Conservation (phyloP, 75 land plant species). For the Cunninghamia lanceolata region DNA sequence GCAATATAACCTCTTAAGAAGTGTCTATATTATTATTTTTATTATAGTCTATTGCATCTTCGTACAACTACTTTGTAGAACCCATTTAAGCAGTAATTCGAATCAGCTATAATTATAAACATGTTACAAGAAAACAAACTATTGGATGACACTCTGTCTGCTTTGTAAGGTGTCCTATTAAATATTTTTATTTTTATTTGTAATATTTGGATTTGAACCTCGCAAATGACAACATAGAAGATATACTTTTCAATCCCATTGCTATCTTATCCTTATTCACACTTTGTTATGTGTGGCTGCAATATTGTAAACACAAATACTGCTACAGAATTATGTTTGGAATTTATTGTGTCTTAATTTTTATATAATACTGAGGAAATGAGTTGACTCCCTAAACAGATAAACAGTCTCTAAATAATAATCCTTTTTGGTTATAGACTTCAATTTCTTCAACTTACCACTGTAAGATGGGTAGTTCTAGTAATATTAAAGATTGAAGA, state of each 20-base stretch:
- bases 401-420: neutral
- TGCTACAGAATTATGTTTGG: neutral
- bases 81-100: no score
- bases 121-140: neutral
- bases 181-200: neutral
- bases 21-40: neutral
- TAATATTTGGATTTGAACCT: neutral
- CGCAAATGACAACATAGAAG: neutral
- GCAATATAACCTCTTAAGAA: neutral
- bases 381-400: neutral
- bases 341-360: no score
- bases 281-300: neutral
- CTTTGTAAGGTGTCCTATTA: no score
- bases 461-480: neutral
- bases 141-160: neutral
- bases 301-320: neutral
- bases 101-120: neutral
- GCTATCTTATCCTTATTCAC: neutral
- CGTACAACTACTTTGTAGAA: neutral
- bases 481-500: neutral
- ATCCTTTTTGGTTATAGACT: neutral
- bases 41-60: neutral
- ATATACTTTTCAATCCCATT: neutral
- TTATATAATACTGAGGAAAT: neutral
- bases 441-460: neutral